Conservation (phyloP, 192 early-diverging fungal species). For the Phycomyces blakesleeanus region DNA sequence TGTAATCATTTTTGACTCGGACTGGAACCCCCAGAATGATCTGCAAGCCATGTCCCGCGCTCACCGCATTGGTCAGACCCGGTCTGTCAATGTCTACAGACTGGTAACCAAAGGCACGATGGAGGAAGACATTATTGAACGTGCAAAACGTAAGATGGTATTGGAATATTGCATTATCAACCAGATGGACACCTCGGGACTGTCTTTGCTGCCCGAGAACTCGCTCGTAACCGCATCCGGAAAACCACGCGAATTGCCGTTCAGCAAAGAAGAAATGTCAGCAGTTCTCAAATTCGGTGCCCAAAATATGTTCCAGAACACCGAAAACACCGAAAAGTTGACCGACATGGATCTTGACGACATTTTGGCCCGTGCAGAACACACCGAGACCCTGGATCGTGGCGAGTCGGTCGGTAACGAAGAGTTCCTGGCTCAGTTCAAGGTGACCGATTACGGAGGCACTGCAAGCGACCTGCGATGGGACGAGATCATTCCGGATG, state of each 20-base stretch:
- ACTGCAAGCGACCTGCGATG: slow-evolving; percentile 69
- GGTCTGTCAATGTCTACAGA: slow-evolving; percentile 94
- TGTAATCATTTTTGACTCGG: slow-evolving; percentile 92
- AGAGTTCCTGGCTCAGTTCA: slow-evolving; percentile 94
- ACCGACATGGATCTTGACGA: slow-evolving; percentile 97
- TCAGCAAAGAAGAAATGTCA: slow-evolving; percentile 85
- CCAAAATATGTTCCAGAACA: slow-evolving; percentile 90
- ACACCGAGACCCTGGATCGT: slow-evolving; percentile 71
- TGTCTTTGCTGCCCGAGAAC: slow-evolving; percentile 21
- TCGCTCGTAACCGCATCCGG: slow-evolving; percentile 36
- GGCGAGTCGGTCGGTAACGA: slow-evolving; percentile 69
- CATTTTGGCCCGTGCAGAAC: slow-evolving; percentile 93
- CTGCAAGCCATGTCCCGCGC: slow-evolving; percentile 97
- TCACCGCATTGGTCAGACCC: slow-evolving; percentile 98
- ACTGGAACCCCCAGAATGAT: slow-evolving; percentile 97
- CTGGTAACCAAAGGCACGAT: slow-evolving; percentile 97
- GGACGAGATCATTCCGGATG: slow-evolving; percentile 95
- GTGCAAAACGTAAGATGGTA: slow-evolving; percentile 99
- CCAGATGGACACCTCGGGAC: slow-evolving; percentile 65
- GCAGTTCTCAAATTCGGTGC: slow-evolving; percentile 98
- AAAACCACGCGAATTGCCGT: slow-evolving; percentile 38
- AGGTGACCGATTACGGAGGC: slow-evolving; percentile 82
- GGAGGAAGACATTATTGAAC: slow-evolving; percentile 97
- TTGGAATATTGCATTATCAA: slow-evolving; percentile 99
- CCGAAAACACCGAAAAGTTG: slow-evolving; percentile 63